Base-by-base conservation (phyloP, 345 rosid species). In the Rhodamnia argentea region DNA sequence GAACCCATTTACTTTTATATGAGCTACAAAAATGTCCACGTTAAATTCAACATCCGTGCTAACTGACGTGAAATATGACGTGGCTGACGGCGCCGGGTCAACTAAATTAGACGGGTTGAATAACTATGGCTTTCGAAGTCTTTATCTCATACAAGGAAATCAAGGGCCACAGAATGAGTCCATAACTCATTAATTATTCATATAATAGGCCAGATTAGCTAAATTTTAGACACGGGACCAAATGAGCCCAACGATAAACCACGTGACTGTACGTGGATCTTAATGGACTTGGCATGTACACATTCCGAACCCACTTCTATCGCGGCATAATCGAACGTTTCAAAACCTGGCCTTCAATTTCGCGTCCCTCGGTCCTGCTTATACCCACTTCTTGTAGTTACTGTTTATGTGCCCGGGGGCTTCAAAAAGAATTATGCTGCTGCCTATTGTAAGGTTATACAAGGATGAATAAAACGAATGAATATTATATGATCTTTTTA, bases 21-120 rank as follows among this genome's bases (percentile, higher is more conserved):
- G 52, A 12, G 14, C 3, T 51, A 11, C 12, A 51, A 60, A 60
- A 27, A 60, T 27, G 3, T 27, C 16, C 20, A 60, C 1, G 7
- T 27, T 60, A 7, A n/a, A 2, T 8, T 60, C 15, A 27, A 0
- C 40, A 14, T 60, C 1, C 0, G 1, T 59, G 14, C 29, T 2
- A 58, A 3, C 2, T 2, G 7, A 59, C 5, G 3, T 58, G 32
- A 58, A 56, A 5, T 2, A 11, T 12, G 29, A 26, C 3, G 16
- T 5, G 18, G 14, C 14, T 59, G 5, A 0, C 7, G 4, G 32
- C 4, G 3, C 0, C 2, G 10, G 2, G 16, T 59, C 5, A 8
- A 60, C 74, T 27, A 27, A 13, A 27, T 27, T 6, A 60, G 20
- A 13, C 13, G 18, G 37, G 14, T 59, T 13, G 37, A 58, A 26